Conservation (phyloP, 257 asterid species). For the Avicennia marina region DNA sequence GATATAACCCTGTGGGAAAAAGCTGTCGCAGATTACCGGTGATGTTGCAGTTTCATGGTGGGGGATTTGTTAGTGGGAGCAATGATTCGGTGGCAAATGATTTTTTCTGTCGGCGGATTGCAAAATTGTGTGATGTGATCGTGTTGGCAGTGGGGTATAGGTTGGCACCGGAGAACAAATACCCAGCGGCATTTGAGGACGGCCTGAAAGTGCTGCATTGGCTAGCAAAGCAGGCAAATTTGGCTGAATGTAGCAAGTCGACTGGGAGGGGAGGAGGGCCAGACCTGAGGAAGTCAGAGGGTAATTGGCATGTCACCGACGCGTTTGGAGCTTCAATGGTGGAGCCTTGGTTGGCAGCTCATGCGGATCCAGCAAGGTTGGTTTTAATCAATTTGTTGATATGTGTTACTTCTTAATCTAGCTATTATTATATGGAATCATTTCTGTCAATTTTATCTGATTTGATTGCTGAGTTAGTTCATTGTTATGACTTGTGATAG, state of each 20-base stretch:
- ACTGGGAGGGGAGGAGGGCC: constrained; percentile 44
- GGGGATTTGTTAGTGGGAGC: constrained; percentile 89
- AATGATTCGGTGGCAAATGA: constrained; percentile 81
- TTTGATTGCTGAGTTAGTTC: too few relatives aligned
- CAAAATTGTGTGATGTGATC: constrained; percentile 75
- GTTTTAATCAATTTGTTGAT: constrained; percentile 11
- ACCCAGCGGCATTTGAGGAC: constrained; percentile 88
- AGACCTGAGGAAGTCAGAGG: constrained; percentile 56
- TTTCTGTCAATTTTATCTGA: neutral
- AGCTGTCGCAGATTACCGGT: constrained; percentile 56
- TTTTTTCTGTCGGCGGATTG: constrained; percentile 75
- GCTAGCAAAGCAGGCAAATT: constrained; percentile 86
- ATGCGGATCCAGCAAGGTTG: constrained; percentile 77
- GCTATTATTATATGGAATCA: neutral
- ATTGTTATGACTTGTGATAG: neutral
- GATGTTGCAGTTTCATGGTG: constrained; percentile 87
- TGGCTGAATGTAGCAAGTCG: constrained; percentile 81
- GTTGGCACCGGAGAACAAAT: constrained; percentile 81
- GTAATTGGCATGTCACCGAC: constrained; percentile 50
- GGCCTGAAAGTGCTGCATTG: constrained; percentile 85
- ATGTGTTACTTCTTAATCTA: neutral
- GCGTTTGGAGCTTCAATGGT: constrained; percentile 74
- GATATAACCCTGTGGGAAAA: constrained; percentile 58
- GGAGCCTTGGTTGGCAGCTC: constrained; percentile 87
- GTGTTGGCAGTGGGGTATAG: constrained; percentile 91